Evolutionary conservation across 2,329 filamentous ascomycete species (phyloP).

Genomic region (Juglanconis oblonga): DNA sequence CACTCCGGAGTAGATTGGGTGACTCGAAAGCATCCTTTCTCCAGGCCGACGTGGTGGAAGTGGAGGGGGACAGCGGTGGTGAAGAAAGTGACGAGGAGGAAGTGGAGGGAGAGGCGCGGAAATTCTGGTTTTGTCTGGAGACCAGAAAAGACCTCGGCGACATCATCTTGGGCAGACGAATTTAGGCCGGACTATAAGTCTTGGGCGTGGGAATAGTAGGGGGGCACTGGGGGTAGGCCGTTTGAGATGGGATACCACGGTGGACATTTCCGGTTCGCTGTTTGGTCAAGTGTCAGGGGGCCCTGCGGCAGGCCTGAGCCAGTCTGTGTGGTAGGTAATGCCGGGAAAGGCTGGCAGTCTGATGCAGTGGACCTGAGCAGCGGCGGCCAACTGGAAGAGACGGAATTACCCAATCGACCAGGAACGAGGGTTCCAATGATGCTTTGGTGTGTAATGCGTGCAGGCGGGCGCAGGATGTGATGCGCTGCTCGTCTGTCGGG

Average conservation of each 20-base stretch:
- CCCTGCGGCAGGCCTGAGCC: constrained; percentile 4
- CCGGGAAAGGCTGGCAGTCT: not conserved
- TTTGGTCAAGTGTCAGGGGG: not conserved
- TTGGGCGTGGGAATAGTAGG: constrained; percentile 3
- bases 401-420: constrained; percentile 11
- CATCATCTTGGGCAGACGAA: constrained; percentile 30
- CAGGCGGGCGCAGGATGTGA: not conserved
- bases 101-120: constrained; percentile 17
- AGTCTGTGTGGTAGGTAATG: not conserved
- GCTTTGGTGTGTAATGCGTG: not conserved
- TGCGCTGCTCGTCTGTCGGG: not conserved
- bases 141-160: constrained; percentile 38
- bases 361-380: not conserved
- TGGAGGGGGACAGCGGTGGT: constrained; percentile 2
- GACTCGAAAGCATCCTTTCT: constrained; percentile 30
- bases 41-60: constrained; percentile 19
- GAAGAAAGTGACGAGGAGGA: constrained; percentile 15
- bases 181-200: constrained; percentile 14
- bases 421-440: no score
- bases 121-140: constrained; percentile 28
- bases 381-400: constrained; percentile 12
- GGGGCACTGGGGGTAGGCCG: not conserved
- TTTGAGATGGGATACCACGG: constrained; percentile 4
- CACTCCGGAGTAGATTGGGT: constrained; percentile 5
- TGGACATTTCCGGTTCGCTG: constrained; percentile 17